Evolutionary conservation across 2,329 filamentous ascomycete species (phyloP).

Genomic region (Epichloe scottii): DNA sequence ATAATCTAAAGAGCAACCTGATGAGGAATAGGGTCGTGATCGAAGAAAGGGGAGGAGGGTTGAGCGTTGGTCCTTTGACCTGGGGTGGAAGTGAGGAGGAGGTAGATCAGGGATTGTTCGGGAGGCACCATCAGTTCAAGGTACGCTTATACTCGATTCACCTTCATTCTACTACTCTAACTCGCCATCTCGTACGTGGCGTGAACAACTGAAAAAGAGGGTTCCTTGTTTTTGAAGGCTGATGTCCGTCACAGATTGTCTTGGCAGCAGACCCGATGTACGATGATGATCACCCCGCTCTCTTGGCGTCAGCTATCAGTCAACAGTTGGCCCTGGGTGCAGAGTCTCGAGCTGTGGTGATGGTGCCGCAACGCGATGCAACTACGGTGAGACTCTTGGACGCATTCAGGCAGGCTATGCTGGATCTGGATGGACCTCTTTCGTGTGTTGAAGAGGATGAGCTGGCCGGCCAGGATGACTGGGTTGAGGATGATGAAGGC

Average conservation of each 20-base stretch:
- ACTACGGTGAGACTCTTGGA: slow-evolving; percentile 50
- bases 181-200: too few relatives aligned
- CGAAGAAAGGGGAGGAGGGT: slow-evolving; percentile 37
- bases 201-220: too few relatives aligned
- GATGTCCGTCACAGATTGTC: slow-evolving; percentile 43
- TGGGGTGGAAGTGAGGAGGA: slow-evolving; percentile 49
- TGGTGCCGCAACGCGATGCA: slow-evolving; percentile 66
- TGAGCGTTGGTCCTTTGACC: slow-evolving; percentile 56
- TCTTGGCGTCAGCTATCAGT: slow-evolving; percentile 59
- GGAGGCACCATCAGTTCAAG: slow-evolving; percentile 37
- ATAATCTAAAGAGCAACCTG: slow-evolving; percentile 68
- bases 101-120: slow-evolving; percentile 32
- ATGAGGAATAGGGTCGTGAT: slow-evolving; percentile 48
- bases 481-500: slow-evolving; percentile 42
- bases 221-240: not conserved
- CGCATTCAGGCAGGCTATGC: slow-evolving; percentile 51
- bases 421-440: slow-evolving; percentile 31
- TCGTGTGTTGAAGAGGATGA: slow-evolving; percentile 46
- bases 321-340: slow-evolving; percentile 47
- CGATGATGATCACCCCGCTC: slow-evolving; percentile 64
- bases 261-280: slow-evolving; percentile 82
- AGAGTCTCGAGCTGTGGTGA: slow-evolving; percentile 58
- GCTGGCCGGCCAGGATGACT: slow-evolving; percentile 60
- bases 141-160: slow-evolving; percentile 15
- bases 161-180: too few relatives aligned